Conservation (phyloP, 148 eudicot species). For the Rhododendron molle region DNA sequence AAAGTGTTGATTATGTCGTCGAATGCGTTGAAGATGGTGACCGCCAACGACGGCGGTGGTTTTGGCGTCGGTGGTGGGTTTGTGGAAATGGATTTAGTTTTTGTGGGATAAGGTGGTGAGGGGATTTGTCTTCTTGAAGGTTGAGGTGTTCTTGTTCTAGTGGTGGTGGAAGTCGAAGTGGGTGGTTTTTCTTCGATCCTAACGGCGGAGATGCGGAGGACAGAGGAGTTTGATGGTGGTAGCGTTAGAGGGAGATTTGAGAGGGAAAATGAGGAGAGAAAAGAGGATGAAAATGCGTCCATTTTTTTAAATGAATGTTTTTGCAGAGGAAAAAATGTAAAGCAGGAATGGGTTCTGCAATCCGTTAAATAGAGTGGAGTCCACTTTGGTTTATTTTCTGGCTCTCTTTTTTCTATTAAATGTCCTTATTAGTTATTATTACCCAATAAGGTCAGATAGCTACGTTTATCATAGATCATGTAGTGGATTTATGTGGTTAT, state of each 20-base stretch:
- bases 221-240: neutral
- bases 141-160: slow-evolving; percentile 1
- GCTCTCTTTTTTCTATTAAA: no score
- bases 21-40: slow-evolving; percentile 35
- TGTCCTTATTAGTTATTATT: no score
- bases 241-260: slow-evolving; percentile 8
- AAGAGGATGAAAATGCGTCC: slow-evolving; percentile 21
- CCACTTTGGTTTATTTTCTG: no score
- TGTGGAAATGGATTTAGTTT: neutral
- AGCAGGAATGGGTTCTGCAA: no score
- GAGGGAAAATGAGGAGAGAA: slow-evolving; percentile 10
- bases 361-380: no score
- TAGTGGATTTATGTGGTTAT: no score
- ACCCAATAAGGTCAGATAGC: no score
- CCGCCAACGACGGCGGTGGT: slow-evolving; percentile 11
- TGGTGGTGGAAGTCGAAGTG: neutral
- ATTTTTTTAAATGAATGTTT: neutral
- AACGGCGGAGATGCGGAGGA: slow-evolving; percentile 15
- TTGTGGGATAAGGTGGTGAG: neutral
- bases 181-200: slow-evolving; percentile 30
- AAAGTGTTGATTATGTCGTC: slow-evolving; percentile 49
- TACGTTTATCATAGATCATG: no score
- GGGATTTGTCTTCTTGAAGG: neutral
- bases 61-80: neutral
- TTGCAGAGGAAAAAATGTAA: no score